Percentiles rank a stretch among this genome's conserved stretches.
Evolutionary conservation across 1,139 yeast species (phyloP).

Genomic region (Pichiaceae sp.): DNA sequence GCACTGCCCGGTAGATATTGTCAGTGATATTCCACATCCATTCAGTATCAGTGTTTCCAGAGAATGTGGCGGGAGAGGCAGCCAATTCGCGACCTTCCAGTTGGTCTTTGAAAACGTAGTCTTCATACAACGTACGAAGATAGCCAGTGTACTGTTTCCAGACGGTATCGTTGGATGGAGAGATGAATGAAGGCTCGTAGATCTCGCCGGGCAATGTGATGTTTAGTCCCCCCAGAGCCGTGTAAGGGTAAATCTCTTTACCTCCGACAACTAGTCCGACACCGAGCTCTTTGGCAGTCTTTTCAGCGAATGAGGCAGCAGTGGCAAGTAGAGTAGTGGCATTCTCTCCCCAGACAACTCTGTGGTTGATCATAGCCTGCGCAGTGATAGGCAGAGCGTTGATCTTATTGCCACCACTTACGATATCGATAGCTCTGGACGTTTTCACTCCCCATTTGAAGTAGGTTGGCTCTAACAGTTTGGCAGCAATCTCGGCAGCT

Average conservation of each 20-base stretch:
- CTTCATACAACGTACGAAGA: conserved; percentile 40
- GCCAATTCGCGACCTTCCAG: conserved; percentile 37
- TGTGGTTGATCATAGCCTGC: conserved; percentile 35
- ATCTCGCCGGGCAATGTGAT: conserved; percentile 29
- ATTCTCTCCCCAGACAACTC: conserved; percentile 34
- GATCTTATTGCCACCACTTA: conserved; percentile 61
- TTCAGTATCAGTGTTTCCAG: conserved; percentile 82
- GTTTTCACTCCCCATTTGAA: conserved; percentile 34
- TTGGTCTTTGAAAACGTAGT: conserved; percentile 33
- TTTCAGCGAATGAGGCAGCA: conserved; percentile 21
- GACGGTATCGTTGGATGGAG: conserved; percentile 27
- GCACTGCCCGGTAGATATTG: conserved; percentile 56
- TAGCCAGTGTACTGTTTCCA: conserved; percentile 40
- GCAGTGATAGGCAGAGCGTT: conserved; percentile 72
- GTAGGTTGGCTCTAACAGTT: conserved; percentile 23
- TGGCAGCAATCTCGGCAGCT: conserved; percentile 35
- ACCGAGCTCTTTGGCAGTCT: conserved; percentile 34
- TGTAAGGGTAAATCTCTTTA: conserved; percentile 21
- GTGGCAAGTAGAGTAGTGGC: conserved; percentile 19
- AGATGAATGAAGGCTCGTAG: conserved; percentile 40
- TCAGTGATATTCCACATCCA: conserved; percentile 66
- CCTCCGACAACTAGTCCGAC: conserved; percentile 25
- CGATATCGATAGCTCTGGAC: conserved; percentile 61
- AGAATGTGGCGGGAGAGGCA: conserved; percentile 57
- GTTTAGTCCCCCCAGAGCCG: conserved; percentile 39